Evolutionary conservation across 2,329 filamentous ascomycete species (phyloP).

Genomic region (Aureobasidium lini): DNA sequence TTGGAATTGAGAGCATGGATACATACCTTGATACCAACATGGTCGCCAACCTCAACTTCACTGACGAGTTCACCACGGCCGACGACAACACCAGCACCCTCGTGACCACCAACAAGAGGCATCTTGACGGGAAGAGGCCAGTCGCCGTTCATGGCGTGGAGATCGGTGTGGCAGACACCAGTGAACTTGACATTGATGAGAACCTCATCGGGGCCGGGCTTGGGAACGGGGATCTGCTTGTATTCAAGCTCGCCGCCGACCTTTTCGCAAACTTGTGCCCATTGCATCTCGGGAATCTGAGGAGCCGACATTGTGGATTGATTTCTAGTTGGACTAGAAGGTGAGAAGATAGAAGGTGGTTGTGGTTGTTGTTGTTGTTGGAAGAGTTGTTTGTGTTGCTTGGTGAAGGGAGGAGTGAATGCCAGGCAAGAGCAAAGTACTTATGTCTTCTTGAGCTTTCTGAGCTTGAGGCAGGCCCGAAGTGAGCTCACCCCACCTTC

Average conservation of each 20-base stretch:
- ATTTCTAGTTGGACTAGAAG: not conserved
- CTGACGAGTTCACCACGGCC: slow-evolving; percentile 67
- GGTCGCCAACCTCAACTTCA: slow-evolving; percentile 73
- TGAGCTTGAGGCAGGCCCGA: slow-evolving; percentile 7
- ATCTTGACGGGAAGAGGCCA: slow-evolving; percentile 81
- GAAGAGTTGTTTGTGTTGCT: not conserved
- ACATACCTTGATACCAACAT: slow-evolving; percentile 64
- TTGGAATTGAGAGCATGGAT: not conserved
- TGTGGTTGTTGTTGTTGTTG: not conserved
- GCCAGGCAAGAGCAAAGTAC: not conserved
- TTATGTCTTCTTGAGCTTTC: not conserved
- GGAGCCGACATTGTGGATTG: slow-evolving; percentile 9
- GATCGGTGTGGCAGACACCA: slow-evolving; percentile 85
- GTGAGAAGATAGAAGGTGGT: not conserved
- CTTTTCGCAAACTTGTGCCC: slow-evolving; percentile 85
- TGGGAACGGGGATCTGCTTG: slow-evolving; percentile 74
- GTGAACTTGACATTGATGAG: slow-evolving; percentile 87
- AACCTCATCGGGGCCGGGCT: slow-evolving; percentile 81
- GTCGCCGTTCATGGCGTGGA: slow-evolving; percentile 76
- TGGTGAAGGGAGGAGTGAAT: not conserved
- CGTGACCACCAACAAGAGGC: slow-evolving; percentile 74
- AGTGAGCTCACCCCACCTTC: slow-evolving; percentile 6
- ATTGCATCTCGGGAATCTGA: slow-evolving; percentile 70
- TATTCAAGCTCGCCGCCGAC: slow-evolving; percentile 61
- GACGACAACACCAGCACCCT: slow-evolving; percentile 76